Conservation (phyloP, 768 basidiomycete genomes). For the Pleurotus platypus region DNA sequence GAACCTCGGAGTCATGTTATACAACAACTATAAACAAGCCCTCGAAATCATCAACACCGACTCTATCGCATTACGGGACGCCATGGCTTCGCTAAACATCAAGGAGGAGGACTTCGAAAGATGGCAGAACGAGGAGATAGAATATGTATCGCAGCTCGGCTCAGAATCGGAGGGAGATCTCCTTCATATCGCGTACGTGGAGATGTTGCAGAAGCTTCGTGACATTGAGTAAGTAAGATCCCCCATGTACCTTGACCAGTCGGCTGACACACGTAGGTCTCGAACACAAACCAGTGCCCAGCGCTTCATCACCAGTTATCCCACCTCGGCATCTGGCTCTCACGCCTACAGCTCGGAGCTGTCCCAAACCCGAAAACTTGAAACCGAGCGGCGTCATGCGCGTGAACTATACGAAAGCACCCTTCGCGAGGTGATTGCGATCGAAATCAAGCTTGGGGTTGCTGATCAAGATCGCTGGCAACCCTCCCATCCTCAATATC, state of each 20-base stretch:
- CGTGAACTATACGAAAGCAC: slow-evolving; percentile 8
- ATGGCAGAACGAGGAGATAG: slow-evolving; percentile 19
- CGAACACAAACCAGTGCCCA: not conserved
- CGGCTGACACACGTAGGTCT: not conserved
- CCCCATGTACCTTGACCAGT: not conserved
- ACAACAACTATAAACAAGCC: slow-evolving; percentile 23
- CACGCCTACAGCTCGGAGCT: not conserved
- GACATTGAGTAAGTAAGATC: slow-evolving; percentile 6
- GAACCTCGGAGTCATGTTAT: slow-evolving; percentile 18
- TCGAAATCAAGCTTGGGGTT: slow-evolving; percentile 24
- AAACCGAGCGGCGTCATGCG: slow-evolving; percentile 11
- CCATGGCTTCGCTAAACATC: slow-evolving; percentile 9
- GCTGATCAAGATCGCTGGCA: not conserved
- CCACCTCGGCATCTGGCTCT: not conserved
- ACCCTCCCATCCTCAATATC: slow-evolving; percentile 9
- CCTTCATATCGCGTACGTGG: slow-evolving; percentile 14
- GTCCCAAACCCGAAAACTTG: not conserved
- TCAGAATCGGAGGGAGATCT: slow-evolving; percentile 14
- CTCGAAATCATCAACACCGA: slow-evolving; percentile 13
- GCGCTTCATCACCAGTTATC: not conserved
- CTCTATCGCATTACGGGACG: not conserved
- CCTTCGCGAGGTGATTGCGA: slow-evolving; percentile 13
- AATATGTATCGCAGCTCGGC: slow-evolving; percentile 13
- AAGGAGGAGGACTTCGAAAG: slow-evolving; percentile 6
- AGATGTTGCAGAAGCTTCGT: slow-evolving; percentile 10